Conservation (phyloP, 495 filamentous ascomycete genomes). For the Chaetomium tenue region DNA sequence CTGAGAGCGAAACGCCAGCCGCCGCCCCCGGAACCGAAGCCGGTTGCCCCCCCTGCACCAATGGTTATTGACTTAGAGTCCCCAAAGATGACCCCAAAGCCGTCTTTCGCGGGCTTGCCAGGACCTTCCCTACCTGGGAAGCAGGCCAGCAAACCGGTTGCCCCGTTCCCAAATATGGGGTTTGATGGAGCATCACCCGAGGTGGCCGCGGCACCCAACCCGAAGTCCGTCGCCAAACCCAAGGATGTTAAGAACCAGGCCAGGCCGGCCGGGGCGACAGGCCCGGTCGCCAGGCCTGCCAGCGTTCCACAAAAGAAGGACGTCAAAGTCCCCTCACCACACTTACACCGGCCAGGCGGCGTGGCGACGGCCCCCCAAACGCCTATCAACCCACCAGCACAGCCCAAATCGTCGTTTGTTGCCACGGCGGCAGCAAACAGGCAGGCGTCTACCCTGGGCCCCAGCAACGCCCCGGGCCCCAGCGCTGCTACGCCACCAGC, state of each 20-base stretch:
- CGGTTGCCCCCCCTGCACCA: constrained; percentile 40
- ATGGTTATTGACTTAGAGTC: constrained; percentile 36
- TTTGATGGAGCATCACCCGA: constrained; percentile 35
- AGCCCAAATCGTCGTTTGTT: constrained; percentile 22
- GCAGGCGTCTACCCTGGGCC: constrained; percentile 15
- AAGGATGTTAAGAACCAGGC: constrained; percentile 27
- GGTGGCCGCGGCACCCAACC: constrained; percentile 24
- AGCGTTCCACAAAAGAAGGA: constrained; percentile 37
- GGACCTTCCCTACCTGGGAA: constrained; percentile 29
- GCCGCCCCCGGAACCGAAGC: constrained; percentile 22
- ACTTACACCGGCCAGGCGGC: constrained; percentile 33
- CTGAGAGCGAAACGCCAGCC: constrained; percentile 34
- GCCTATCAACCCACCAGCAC: neutral
- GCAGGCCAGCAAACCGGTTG: constrained; percentile 41
- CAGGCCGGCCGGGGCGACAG: constrained; percentile 20
- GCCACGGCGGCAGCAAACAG: constrained; percentile 12
- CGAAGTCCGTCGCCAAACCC: constrained; percentile 23
- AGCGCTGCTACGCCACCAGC: constrained; percentile 15
- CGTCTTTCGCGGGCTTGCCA: constrained; percentile 18
- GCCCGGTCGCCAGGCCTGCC: constrained; percentile 20
- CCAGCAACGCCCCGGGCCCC: constrained; percentile 5
- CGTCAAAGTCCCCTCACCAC: constrained; percentile 36
- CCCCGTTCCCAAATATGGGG: constrained; percentile 52
- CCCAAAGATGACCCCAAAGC: constrained; percentile 19
- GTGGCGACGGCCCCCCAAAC: constrained; percentile 15